A percentile compares a stretch with the other conserved stretches of the same genome.
These are phyloP conservation scores for Lenwebbia sp. DNA, from an alignment of 345 rosid species.

Conservation along the genomic window DNA sequence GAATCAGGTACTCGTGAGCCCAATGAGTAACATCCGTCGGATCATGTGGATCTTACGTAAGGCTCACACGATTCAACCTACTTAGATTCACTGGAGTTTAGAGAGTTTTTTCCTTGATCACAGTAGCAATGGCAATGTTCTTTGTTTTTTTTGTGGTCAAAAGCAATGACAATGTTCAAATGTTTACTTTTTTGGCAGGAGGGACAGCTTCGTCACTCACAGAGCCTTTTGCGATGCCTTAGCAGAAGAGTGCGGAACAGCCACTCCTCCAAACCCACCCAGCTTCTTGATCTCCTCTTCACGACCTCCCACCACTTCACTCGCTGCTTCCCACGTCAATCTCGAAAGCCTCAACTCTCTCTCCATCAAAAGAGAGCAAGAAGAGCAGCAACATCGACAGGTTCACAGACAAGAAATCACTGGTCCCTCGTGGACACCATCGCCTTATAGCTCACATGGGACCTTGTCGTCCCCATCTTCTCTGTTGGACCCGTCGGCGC, in stretches of 20 bases:
- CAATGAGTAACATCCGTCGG: neutral
- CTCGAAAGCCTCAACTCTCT: slow-evolving; percentile 1
- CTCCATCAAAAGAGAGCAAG: slow-evolving; percentile 29
- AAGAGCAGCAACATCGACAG: slow-evolving; percentile 1
- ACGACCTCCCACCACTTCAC: neutral
- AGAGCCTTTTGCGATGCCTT: slow-evolving; percentile 57
- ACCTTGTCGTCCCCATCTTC: neutral
- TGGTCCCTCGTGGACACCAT: neutral
- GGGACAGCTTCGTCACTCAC: slow-evolving; percentile 65
- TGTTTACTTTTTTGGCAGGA: slow-evolving; percentile 15
- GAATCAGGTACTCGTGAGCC: neutral
- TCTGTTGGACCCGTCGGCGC: slow-evolving; percentile 6
- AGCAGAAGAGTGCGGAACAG: slow-evolving; percentile 22
- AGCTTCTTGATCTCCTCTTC: neutral
- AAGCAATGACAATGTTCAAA: neutral
- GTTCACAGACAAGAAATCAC: neutral
- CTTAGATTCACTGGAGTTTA: neutral
- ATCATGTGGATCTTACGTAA: neutral
- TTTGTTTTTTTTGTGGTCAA: no score
- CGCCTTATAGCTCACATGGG: slow-evolving; percentile 1
- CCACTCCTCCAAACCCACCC: neutral
- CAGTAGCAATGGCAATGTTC: neutral
- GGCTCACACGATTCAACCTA: neutral
- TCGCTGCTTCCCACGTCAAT: slow-evolving; percentile 3
- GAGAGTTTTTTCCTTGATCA: neutral